Evolutionary conservation across 176 grass and related monocot genomes (phyloP).

Genomic region (Zoysia japonica): DNA sequence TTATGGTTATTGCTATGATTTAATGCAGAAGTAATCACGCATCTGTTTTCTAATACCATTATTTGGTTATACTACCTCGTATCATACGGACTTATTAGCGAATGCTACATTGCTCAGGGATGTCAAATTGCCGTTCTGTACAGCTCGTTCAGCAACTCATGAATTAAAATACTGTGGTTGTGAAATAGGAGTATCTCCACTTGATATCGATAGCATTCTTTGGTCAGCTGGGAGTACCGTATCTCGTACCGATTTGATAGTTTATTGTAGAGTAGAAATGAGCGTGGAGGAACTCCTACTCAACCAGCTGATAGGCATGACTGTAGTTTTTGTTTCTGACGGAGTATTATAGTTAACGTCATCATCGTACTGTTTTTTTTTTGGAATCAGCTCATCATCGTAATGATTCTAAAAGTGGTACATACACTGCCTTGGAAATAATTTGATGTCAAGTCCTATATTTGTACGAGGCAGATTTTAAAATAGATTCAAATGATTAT

Average conservation of each 20-base stretch:
- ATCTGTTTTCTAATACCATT: background rate
- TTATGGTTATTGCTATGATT: background rate
- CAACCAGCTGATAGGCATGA: constrained; percentile 5
- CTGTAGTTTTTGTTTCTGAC: background rate
- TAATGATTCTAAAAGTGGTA: background rate
- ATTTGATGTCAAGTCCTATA: background rate
- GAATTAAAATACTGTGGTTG: background rate
- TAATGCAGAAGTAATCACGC: background rate
- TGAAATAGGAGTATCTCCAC: background rate
- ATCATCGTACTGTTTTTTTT: too few relatives aligned
- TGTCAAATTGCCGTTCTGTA: constrained; percentile 2
- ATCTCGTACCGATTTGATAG: background rate
- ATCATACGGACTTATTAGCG: background rate
- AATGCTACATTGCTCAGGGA: background rate
- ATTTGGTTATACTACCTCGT: background rate
- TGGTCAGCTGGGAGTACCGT: background rate
- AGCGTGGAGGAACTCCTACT: background rate
- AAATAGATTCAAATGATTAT: too few relatives aligned
- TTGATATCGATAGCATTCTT: constrained; percentile 15
- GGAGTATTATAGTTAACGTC: background rate
- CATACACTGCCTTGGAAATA: background rate
- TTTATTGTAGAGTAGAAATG: constrained; percentile 17
- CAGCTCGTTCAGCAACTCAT: constrained; percentile 8
- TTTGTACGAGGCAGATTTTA: too few relatives aligned
- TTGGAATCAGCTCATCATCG: background rate